Conservation (phyloP, 2,329 filamentous ascomycete genomes). For the Botrytis paeoniae region DNA sequence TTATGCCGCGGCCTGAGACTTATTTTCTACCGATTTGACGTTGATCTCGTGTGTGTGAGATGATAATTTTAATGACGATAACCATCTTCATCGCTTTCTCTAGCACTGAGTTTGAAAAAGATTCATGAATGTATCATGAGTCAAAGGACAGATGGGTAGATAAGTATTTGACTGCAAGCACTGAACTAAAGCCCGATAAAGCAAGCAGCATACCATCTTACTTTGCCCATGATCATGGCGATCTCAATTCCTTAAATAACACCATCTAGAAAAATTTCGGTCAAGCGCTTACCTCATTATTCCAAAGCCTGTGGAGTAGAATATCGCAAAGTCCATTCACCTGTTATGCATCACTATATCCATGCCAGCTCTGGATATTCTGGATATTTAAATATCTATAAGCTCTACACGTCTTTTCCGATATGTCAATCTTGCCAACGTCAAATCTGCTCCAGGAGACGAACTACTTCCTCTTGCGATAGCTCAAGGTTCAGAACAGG, state of each 20-base stretch:
- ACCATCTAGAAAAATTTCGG: too few relatives aligned
- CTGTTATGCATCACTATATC: accelerated
- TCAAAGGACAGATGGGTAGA: too few relatives aligned
- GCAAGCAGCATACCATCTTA: too few relatives aligned
- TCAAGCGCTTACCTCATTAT: too few relatives aligned
- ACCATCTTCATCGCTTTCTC: background rate
- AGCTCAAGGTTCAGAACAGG: background rate
- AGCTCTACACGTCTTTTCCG: background rate
- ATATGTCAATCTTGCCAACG: background rate
- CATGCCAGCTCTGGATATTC: too few relatives aligned
- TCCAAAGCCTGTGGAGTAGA: too few relatives aligned
- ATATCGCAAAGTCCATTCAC: too few relatives aligned
- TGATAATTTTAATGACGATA: accelerated
- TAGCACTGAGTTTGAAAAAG: background rate
- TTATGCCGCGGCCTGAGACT: accelerated
- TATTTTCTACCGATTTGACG: accelerated
- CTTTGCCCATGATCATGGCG: too few relatives aligned
- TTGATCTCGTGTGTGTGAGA: background rate
- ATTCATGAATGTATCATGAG: background rate
- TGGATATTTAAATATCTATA: background rate
- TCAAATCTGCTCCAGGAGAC: too few relatives aligned
- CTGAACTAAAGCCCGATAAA: accelerated
- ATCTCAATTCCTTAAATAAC: too few relatives aligned
- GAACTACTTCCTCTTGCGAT: accelerated
- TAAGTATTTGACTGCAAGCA: too few relatives aligned